Evolutionary conservation across 495 filamentous ascomycete genomes (phyloP).

Genomic region (Filosporella fistucella): DNA sequence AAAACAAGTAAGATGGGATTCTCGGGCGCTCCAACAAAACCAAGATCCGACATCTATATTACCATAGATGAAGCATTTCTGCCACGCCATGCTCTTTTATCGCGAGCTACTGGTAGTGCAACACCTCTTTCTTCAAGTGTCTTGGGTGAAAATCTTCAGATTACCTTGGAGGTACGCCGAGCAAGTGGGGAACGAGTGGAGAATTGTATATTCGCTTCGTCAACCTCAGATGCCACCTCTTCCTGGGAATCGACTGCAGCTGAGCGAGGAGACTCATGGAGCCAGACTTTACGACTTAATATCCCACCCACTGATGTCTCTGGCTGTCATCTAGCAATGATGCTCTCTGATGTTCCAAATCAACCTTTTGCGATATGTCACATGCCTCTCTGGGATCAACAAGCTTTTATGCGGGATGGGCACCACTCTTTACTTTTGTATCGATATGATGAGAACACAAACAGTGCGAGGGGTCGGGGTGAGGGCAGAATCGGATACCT

Average conservation of each 20-base stretch:
- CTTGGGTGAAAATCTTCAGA: conserved; percentile 70
- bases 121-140: conserved; percentile 58
- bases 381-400: conserved; percentile 90
- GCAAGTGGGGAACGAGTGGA: conserved; percentile 76
- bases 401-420: conserved; percentile 88
- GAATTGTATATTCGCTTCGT: conserved; percentile 80
- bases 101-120: conserved; percentile 73
- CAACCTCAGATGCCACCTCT: conserved; percentile 67
- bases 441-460: conserved; percentile 83
- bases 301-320: conserved; percentile 78
- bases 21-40: conserved; percentile 80
- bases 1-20: conserved; percentile 91
- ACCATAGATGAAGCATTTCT: conserved; percentile 73
- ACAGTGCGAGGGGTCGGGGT: conserved; percentile 35
- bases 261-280: conserved; percentile 75
- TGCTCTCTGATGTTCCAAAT: conserved; percentile 75
- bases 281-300: conserved; percentile 78
- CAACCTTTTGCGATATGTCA: conserved; percentile 86
- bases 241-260: conserved; percentile 85
- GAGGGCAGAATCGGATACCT: conserved; percentile 73
- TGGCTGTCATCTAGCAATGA: conserved; percentile 83
- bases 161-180: conserved; percentile 84
- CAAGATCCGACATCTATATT: conserved; percentile 90
- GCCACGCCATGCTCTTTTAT: conserved; percentile 70
- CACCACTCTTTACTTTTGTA: conserved; percentile 79